Evolutionary conservation across 192 early-diverging fungal species (phyloP).

Genomic region (Chytriomyces hyalinus): DNA sequence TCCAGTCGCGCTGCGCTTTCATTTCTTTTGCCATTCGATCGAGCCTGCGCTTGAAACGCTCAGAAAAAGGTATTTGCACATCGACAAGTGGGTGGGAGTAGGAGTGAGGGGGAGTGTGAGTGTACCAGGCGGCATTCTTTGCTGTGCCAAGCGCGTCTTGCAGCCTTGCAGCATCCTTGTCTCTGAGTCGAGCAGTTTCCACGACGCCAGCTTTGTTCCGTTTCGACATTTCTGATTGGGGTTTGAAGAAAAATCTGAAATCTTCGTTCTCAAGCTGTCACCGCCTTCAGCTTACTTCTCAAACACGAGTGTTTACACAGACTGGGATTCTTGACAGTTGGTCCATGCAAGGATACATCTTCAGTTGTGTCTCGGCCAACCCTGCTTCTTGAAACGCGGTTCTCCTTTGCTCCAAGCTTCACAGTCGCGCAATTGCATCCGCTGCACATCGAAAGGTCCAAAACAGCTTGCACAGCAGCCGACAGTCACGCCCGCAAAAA

Average conservation of each 20-base stretch:
- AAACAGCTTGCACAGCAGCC: too few species aligned
- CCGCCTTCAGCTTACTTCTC: too few species aligned
- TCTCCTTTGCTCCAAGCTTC: too few species aligned
- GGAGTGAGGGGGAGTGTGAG: background rate
- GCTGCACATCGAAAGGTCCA: too few species aligned
- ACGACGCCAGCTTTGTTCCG: background rate
- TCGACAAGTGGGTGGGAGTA: background rate
- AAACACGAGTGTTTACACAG: too few species aligned
- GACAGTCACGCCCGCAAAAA: too few species aligned
- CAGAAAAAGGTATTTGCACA: background rate
- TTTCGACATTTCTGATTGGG: background rate
- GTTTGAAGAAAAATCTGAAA: background rate
- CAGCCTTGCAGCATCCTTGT: slow-evolving; percentile 16
- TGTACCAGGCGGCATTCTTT: slow-evolving; percentile 4
- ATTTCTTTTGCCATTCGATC: slow-evolving; percentile 47
- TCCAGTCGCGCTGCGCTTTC: slow-evolving; percentile 43
- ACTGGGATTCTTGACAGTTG: too few species aligned
- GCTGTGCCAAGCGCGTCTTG: slow-evolving; percentile 7
- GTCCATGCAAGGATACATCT: too few species aligned
- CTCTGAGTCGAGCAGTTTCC: background rate
- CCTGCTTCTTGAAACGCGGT: too few species aligned
- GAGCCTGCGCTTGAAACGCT: slow-evolving; percentile 31
- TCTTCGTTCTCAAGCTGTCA: too few species aligned
- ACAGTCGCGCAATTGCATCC: too few species aligned
- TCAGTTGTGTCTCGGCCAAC: too few species aligned